phyloP scores from a whole-genome alignment of 2,329 filamentous ascomycete genomes.

The Sporothrix brasiliensis region DNA sequence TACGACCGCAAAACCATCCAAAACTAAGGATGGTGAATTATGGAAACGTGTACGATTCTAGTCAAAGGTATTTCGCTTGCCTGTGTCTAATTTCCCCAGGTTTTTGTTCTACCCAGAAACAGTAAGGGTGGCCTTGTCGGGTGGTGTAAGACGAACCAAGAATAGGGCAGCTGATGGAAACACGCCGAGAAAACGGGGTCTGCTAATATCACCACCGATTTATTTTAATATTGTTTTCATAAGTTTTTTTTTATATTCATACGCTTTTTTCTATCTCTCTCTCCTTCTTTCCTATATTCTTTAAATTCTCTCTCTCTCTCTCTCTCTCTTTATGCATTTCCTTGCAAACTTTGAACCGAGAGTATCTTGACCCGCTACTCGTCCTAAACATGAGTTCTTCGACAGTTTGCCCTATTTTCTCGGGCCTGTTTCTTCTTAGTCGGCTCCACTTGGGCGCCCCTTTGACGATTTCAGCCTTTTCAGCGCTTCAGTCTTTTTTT shows the following conservation, averaged over 20 bases:
- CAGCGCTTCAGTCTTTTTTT: neutral
- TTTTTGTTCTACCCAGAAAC: constrained; percentile 10
- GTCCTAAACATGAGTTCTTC: neutral
- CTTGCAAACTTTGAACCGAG: neutral
- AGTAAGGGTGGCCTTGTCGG: neutral
- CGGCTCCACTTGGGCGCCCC: too few relatives aligned
- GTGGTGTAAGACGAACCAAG: neutral
- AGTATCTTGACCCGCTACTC: neutral
- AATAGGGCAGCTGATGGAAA: neutral
- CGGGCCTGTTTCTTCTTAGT: neutral
- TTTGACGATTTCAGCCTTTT: too few relatives aligned
- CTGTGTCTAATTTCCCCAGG: constrained; percentile 10
- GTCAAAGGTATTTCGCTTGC: too few relatives aligned
- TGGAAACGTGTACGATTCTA: neutral
- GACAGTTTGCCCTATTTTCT: neutral
- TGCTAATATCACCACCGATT: neutral
- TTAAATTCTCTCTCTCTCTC: too few relatives aligned
- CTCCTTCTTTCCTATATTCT: too few relatives aligned
- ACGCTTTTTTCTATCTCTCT: neutral
- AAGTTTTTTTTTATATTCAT: neutral
- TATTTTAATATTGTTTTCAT: neutral
- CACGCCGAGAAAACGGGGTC: constrained; percentile 4
- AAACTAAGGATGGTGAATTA: neutral
- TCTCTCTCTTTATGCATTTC: too few relatives aligned
- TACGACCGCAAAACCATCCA: neutral